phyloP scores from a whole-genome alignment of 306 rosid species.

The Lathyrus tuberosus region DNA sequence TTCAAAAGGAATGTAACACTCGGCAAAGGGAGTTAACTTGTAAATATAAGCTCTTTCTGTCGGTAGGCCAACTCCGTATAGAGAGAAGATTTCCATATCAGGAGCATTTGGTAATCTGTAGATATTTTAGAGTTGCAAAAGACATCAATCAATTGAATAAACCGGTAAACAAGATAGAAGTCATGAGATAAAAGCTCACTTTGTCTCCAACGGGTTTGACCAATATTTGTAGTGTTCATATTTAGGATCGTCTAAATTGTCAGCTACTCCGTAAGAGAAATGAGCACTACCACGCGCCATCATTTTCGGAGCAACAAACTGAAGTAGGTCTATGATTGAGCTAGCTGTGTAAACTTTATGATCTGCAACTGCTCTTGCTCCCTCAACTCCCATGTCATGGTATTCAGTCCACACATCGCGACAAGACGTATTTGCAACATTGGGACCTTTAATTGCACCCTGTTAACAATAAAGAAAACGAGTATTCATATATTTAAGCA shows the following conservation, averaged over 20 bases:
- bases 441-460: constrained; percentile 73
- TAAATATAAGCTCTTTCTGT: constrained; percentile 84
- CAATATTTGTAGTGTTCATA: constrained; percentile 75
- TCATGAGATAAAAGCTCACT: constrained; percentile 50
- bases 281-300: constrained; percentile 83
- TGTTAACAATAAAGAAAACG: constrained; percentile 27
- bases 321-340: constrained; percentile 63
- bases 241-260: constrained; percentile 71
- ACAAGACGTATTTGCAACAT: constrained; percentile 64
- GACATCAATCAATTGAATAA: constrained; percentile 20
- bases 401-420: constrained; percentile 86
- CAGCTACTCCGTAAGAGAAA: constrained; percentile 84
- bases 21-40: constrained; percentile 61
- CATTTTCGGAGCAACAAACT: constrained; percentile 82
- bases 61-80: constrained; percentile 88
- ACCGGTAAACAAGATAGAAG: constrained; percentile 29
- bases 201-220: constrained; percentile 90
- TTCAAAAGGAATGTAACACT: constrained; percentile 83
- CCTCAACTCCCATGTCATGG: constrained; percentile 84
- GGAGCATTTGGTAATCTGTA: constrained; percentile 89
- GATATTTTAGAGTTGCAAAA: constrained; percentile 19
- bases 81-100: constrained; percentile 79
- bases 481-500: no score
- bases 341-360: constrained; percentile 70
- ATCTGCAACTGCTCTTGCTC: constrained; percentile 74